Evolutionary conservation across 331 rosid genomes (phyloP).

Genomic region (Rhamnella rubrinervis): DNA sequence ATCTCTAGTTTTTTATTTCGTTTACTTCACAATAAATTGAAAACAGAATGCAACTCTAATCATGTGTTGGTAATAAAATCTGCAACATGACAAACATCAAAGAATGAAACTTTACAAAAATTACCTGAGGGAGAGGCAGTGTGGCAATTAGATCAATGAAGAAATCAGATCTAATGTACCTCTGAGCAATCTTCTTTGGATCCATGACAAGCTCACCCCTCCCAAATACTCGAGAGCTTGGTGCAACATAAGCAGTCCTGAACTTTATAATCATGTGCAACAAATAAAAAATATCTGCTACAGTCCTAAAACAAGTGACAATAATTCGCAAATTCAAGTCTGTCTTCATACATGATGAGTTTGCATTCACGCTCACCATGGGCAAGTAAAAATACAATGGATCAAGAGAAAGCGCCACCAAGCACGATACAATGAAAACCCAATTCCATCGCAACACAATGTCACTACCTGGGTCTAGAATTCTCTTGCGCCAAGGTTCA

Average conservation of each 20-base stretch:
- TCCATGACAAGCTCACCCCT: slow-evolving; percentile 99
- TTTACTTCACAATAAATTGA: neutral
- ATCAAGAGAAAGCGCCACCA: slow-evolving; percentile 85
- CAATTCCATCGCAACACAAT: slow-evolving; percentile 90
- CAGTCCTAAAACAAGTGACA: slow-evolving; percentile 81
- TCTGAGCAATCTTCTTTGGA: slow-evolving; percentile 82
- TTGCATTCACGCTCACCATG: slow-evolving; percentile 35
- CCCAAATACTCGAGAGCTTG: slow-evolving; percentile 92
- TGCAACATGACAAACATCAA: slow-evolving; percentile 1
- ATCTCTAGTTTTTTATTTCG: neutral
- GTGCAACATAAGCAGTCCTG: slow-evolving; percentile 92
- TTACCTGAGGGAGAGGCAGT: slow-evolving; percentile 95
- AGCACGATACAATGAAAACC: slow-evolving; percentile 76
- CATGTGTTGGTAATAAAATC: slow-evolving; percentile 14
- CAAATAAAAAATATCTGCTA: slow-evolving; percentile 81
- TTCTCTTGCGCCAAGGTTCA: slow-evolving; percentile 79
- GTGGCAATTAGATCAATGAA: slow-evolving; percentile 88
- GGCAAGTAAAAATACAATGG: slow-evolving; percentile 90
- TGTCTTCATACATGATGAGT: slow-evolving; percentile 61
- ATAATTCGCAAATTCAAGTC: slow-evolving; percentile 66
- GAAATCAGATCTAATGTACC: slow-evolving; percentile 83
- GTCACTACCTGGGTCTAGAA: slow-evolving; percentile 89
- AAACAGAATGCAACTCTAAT: slow-evolving; percentile 19
- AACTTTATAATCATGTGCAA: slow-evolving; percentile 86
- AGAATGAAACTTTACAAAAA: slow-evolving; percentile 15